Conservation (phyloP, 2,329 filamentous ascomycete genomes). For the Alternaria tenuissima region DNA sequence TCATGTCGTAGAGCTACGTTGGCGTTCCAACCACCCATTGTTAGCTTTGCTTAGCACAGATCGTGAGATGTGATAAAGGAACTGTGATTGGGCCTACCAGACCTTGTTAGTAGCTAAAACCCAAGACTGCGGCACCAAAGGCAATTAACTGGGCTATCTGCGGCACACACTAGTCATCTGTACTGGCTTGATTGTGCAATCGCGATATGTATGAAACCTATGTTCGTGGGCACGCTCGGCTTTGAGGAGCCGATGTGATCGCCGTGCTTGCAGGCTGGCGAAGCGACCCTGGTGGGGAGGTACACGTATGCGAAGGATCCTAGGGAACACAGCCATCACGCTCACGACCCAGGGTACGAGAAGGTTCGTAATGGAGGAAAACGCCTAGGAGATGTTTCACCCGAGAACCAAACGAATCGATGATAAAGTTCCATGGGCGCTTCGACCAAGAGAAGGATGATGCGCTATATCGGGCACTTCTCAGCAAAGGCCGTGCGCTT, state of each 20-base stretch:
- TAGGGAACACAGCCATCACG: not conserved
- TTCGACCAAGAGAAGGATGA: slow-evolving; percentile 1
- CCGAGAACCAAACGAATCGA: not conserved
- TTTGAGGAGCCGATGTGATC: slow-evolving; percentile 19
- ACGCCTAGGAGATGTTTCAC: not conserved
- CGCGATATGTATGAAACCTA: slow-evolving; percentile 5
- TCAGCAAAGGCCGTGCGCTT: slow-evolving; percentile 8
- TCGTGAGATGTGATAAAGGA: not conserved
- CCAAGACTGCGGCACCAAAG: slow-evolving; percentile 9
- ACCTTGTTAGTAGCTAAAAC: not conserved
- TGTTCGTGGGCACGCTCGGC: slow-evolving; percentile 5
- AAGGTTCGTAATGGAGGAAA: not conserved
- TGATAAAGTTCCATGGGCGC: not conserved
- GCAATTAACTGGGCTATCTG: not conserved
- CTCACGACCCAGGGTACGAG: not conserved
- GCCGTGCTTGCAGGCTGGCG: not conserved
- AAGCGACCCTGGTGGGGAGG: slow-evolving; percentile 1
- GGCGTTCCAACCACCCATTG: not conserved
- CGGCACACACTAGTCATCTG: not conserved
- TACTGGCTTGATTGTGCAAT: slow-evolving; percentile 3
- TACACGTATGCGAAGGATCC: not conserved
- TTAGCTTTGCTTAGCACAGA: not conserved
- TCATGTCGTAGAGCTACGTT: slow-evolving; percentile 8
- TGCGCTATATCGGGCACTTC: slow-evolving; percentile 5
- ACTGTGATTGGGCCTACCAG: slow-evolving; percentile 7